Evolutionary conservation across 177 flowering plant species (phyloP).

Genomic region (Vitis hybrid): DNA sequence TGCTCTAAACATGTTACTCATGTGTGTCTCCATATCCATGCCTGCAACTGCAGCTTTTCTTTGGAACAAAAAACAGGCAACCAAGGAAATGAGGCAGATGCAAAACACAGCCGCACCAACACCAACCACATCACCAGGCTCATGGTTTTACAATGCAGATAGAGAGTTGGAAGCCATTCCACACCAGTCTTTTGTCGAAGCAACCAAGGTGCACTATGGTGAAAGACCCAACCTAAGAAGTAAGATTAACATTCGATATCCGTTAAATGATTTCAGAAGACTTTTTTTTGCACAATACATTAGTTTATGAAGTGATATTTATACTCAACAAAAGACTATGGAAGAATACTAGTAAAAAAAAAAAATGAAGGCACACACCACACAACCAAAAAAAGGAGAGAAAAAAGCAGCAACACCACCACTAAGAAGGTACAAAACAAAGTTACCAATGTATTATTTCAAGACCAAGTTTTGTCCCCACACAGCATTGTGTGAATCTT

Average conservation of each 20-base stretch:
- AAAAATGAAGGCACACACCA: too few species aligned
- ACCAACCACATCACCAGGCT: constrained; percentile 30
- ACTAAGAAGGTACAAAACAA: too few species aligned
- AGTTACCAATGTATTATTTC: too few species aligned
- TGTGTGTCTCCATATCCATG: constrained; percentile 34
- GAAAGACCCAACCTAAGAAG: constrained; percentile 65
- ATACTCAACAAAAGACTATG: too few species aligned
- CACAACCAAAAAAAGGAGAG: too few species aligned
- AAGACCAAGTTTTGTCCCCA: too few species aligned
- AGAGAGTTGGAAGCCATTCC: constrained; percentile 65
- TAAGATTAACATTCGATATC: constrained; percentile 22
- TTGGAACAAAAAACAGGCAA: constrained; percentile 40
- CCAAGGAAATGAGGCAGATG: constrained; percentile 30
- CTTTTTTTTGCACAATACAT: too few species aligned
- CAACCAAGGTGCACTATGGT: constrained; percentile 57
- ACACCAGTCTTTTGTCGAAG: constrained; percentile 37
- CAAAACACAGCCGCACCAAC: constrained; percentile 34
- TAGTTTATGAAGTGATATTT: too few species aligned
- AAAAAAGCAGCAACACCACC: too few species aligned
- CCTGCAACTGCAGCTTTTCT: constrained; percentile 36
- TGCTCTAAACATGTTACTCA: constrained; percentile 41
- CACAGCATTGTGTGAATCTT: too few species aligned
- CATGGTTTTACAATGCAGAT: constrained; percentile 21
- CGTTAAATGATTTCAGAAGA: neutral
- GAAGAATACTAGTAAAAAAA: too few species aligned